Base-by-base conservation (phyloP, 2,329 filamentous ascomycete genomes). In the Periconia sp. region DNA sequence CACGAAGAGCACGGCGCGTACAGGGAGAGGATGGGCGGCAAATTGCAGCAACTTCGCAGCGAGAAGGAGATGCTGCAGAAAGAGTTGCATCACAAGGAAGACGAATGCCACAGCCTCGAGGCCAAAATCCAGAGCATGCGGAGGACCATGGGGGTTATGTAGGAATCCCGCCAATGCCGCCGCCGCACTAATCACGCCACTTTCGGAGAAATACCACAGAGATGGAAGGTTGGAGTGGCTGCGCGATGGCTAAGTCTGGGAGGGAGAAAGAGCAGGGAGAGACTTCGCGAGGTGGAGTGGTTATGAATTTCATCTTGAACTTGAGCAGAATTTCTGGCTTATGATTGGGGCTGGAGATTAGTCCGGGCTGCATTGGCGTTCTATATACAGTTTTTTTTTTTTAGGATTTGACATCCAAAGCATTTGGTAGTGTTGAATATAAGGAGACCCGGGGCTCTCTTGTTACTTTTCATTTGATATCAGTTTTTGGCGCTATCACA, bases 21-120 rank as follows among this genome's bases (percentile, higher is more conserved):
- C 52, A 63, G 74, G 7, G 74, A 76, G 62, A 66, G 61, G 47
- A 65, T 73, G 35, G 74, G 71, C 2, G 63, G 62, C 7, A 72
- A 65, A 58, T 51, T 76, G 49, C 73, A 75, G 56, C 64, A 66
- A 17, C 58, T 77, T n/a, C 57, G 74, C 37, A 69, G 65, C 2
- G 74, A 77, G 58, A 76, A 76, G 62, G 74, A 77, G 61, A 54
- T 48, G 2, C 56, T 76, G 55, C 72, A 74, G 59, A 71, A 58
- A 52, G 72, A 75, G 43, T 53, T 76, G 53, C 67, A 74, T 47
- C 61, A 66, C 33, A 71, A 70, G 58, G 74, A 77, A 56, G 74
- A 76, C 50, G 73, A 74, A 30, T 71, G 68, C 53, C 66, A 73
- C 43, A 61, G 64, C 20, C 55, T 77, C 44, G 74, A 76, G 54